Base-by-base conservation (phyloP, 805 yeast genomes). In the Barnettozyma siamensis region DNA sequence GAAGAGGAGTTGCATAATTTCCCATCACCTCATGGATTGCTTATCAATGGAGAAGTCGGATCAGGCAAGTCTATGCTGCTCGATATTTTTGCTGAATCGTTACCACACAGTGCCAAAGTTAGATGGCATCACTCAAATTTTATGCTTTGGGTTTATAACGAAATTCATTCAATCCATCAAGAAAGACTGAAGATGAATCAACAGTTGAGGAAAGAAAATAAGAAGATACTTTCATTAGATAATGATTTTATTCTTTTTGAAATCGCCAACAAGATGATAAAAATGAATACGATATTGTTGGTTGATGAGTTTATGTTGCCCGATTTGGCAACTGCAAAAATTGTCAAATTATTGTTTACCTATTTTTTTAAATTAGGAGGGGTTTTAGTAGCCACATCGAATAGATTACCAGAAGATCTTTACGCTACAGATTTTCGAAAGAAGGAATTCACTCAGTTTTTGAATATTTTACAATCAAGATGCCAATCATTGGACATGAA, bases 301-400 rank as follows among this genome's bases (percentile, higher is more conserved):
- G 59, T 83, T 31, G 89, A 83, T 56, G 89, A 83, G 57, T 83
- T 83, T 61, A 80, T 81, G 83, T 55, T 83, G 24, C 89, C 89
- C 0, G 89, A 83, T 54, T 69, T 83, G 29, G 85, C 88, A 0
- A 73, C 84, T 18, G 88, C 87, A 1, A 82, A 80, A 51, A 78
- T 83, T 29, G 64, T 83, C 42, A 76, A 78, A 56, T 67, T 79
- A 12, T 59, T 83, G 37, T 80, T 83, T 59, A 77, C 83, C 0
- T 80, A 75, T 55, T 83, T 75, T 61, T 82, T 83, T 65, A 80
- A 77, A 50, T 57, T 83, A 11, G 89, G 89, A 3, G 89, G 89
- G 5, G 85, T 83, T 0, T 59, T 83, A 33, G 81, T 83, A 18
- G 87, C 88, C 3, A 83, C 88, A 2, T 78, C 86, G 3, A 83